Base-by-base conservation (phyloP, 192 early-diverging fungal genomes). In the Haplosporangium gracile region DNA sequence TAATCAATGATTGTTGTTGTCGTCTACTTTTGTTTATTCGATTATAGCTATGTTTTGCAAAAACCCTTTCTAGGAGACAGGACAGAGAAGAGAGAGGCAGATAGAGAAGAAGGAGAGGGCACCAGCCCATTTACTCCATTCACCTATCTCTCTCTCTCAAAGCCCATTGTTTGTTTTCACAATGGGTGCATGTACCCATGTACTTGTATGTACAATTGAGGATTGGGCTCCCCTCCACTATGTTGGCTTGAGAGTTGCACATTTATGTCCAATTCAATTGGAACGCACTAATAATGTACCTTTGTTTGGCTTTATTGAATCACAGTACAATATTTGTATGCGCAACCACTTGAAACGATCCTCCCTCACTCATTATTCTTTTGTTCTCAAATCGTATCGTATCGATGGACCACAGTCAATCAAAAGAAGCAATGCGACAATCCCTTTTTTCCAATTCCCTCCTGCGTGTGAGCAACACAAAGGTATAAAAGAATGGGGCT, bases 401-500 rank as follows among this genome's bases (percentile, higher is more conserved):
- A 22, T 51, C 49, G 18, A 22, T 51, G 20, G 20, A 18, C 16
- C 49, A 51, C 4, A 51, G 16, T 18, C 11, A 45, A 51, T 5
- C 49, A 18, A 51, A 16, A 51, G 49, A 51, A 22, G 49, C n/a
- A 70, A 40, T 32, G 69, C 69, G 22, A 7, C 69, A 20, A 40
- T 38, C 32, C 51, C 26, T 51, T 36, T 34, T 36, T 73, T n/a
- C 7, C n/a, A 1, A 26, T 39, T 57, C 38, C 38, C 55, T 45
- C 2, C 43, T 45, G 11, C 15, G 49, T 51, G 49, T 51, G 18
- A 22, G 49, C 49, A 51, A 5, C 13, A 13, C n/a, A 45, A 68
- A 43, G 63, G 76, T 77, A 76, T 76, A 76, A 63, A 65, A 42
- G 74, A 9, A n/a, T 34, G 29, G 32, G 15, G 24, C 47, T 10